Evolutionary conservation across 805 yeast genomes (phyloP).

Genomic region (Candida glaebosa): DNA sequence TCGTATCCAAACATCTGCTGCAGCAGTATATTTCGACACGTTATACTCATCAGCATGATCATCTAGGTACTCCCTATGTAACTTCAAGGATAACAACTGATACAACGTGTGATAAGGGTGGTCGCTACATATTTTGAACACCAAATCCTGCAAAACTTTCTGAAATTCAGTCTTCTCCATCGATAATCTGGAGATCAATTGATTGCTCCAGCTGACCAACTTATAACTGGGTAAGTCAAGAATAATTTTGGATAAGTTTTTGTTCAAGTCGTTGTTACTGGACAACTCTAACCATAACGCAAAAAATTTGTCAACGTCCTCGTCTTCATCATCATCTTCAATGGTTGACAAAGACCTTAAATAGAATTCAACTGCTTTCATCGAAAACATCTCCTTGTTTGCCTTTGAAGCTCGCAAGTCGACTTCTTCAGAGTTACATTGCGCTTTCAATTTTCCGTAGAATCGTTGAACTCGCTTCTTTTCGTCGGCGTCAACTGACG

Average conservation of each 20-base stretch:
- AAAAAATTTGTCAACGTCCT: constrained; percentile 70
- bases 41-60: constrained; percentile 30
- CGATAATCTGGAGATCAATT: constrained; percentile 67
- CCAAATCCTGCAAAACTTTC: constrained; percentile 42
- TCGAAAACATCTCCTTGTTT: constrained; percentile 42
- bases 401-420: constrained; percentile 39
- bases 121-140: constrained; percentile 44
- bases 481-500: constrained; percentile 41
- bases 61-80: constrained; percentile 35
- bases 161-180: constrained; percentile 55
- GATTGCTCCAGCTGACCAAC: constrained; percentile 79
- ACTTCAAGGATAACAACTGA: constrained; percentile 53
- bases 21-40: constrained; percentile 47
- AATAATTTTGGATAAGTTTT: constrained; percentile 35
- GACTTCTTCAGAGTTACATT: constrained; percentile 46
- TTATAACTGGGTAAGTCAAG: constrained; percentile 51
- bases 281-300: constrained; percentile 78
- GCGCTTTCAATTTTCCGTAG: constrained; percentile 45
- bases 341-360: constrained; percentile 48
- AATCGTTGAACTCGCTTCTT: constrained; percentile 52
- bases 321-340: constrained; percentile 46
- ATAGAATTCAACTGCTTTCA: constrained; percentile 57
- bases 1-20: constrained; percentile 44
- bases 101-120: constrained; percentile 78
- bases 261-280: constrained; percentile 41